Base-by-base conservation (phyloP, 495 filamentous ascomycete species). In the Halenospora varia region DNA sequence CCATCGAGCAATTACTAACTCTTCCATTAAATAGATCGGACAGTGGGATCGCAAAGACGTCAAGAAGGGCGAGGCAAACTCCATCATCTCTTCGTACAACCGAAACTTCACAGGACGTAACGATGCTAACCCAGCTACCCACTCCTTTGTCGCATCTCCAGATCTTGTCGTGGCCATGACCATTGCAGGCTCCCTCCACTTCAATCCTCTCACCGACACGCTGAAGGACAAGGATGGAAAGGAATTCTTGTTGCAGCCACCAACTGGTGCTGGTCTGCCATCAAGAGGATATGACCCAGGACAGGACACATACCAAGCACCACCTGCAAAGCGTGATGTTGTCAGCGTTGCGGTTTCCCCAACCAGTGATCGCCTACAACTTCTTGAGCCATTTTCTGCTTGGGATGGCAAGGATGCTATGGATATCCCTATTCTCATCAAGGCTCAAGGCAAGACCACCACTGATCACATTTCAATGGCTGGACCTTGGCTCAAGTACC, bases 381-480 rank as follows among this genome's bases (percentile, higher is more conserved):
- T 97, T 65, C 86, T 98, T 42, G 75, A 81, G 62, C 89, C 90
- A 51, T 98, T 98, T 83, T 40, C 82, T 52, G 59, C 88, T 20
- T 98, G 95, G 95, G 82, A 97, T 68, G 91, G 94, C 72, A 96
- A 97, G 84, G 92, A 97, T 72, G 87, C 88, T 59, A 75, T 72
- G 18, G 87, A 89, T 73, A 79, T 94, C 66, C 94, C 95, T 46
- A 96, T 98, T 71, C 80, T 98, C 62, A 98, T 98, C 83, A 98
- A 98, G 86, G 82, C 87, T 60, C 75, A 96, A 78, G 94, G 94
- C 72, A 98, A 98, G 87, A 97, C 95, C 60, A 98, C 94, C 57
- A 98, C 94, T 62, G 94, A 98, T 68, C 95, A 97, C 81, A 98
- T 98, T 76, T 97, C 95, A 58, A 97, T 93, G 90, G 94, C 94